Evolutionary conservation across 805 yeast genomes (phyloP).

Genomic region (Candida germanica): DNA sequence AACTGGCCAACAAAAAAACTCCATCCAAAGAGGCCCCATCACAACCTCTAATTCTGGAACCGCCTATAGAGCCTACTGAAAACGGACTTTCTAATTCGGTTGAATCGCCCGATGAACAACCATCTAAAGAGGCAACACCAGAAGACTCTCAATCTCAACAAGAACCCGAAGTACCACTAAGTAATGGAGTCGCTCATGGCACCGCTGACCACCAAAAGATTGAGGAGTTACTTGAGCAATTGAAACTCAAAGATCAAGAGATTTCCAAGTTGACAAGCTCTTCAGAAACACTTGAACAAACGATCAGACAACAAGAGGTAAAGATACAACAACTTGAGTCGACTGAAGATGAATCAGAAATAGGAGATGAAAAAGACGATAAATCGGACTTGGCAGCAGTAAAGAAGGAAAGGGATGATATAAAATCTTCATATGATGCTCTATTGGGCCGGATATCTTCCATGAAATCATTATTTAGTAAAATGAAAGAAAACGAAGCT

Average conservation of each 20-base stretch:
- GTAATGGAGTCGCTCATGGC: no score
- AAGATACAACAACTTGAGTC: neutral
- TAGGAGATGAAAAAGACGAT: neutral
- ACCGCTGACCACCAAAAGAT: slow-evolving; percentile 3
- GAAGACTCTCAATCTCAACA: no score
- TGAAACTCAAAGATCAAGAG: slow-evolving; percentile 6
- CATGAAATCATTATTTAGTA: slow-evolving; percentile 68
- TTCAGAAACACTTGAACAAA: neutral
- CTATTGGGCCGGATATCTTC: slow-evolving; percentile 62
- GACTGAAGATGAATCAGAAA: neutral
- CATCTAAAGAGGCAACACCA: no score
- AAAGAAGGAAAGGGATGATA: slow-evolving; percentile 51
- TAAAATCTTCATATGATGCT: slow-evolving; percentile 58
- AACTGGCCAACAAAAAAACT: slow-evolving; percentile 10
- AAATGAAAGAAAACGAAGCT: slow-evolving; percentile 67
- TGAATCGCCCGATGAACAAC: no score
- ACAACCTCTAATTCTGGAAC: no score
- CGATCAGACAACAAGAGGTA: neutral
- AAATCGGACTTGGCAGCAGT: slow-evolving; percentile 1
- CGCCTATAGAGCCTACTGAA: no score
- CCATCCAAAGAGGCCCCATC: slow-evolving; percentile 2
- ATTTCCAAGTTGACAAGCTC: slow-evolving; percentile 1
- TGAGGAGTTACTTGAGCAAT: slow-evolving; percentile 5
- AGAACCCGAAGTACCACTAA: no score
- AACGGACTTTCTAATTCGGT: no score